phyloP scores from a whole-genome alignment of 306 rosid genomes.

The Carpinus viminea region DNA sequence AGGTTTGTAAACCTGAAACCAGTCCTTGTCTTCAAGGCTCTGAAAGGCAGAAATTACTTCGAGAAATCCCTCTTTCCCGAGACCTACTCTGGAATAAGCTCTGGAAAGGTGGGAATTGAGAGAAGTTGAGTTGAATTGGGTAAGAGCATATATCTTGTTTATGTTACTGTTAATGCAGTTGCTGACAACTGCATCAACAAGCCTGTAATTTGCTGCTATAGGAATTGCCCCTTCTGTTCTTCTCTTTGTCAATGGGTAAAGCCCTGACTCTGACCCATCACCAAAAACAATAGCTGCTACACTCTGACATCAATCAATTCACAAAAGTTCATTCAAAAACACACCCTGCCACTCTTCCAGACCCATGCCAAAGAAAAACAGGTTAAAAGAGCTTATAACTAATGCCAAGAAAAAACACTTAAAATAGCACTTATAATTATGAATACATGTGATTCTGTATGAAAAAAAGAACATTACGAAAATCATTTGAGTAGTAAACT shows the following conservation, averaged over 20 bases:
- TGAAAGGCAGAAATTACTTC: slow-evolving; percentile 45
- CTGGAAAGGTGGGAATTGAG: slow-evolving; percentile 47
- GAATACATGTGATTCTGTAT: neutral
- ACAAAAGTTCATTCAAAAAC: neutral
- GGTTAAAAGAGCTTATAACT: neutral
- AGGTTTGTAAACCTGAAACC: slow-evolving; percentile 39
- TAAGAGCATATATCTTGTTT: slow-evolving; percentile 36
- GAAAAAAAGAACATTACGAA: neutral
- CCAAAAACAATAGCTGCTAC: slow-evolving; percentile 44
- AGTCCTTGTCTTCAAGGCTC: slow-evolving; percentile 29
- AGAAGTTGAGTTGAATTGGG: slow-evolving; percentile 47
- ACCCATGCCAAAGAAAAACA: neutral
- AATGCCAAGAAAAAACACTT: neutral
- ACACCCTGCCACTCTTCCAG: neutral
- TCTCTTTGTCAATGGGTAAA: slow-evolving; percentile 45
- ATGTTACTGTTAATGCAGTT: slow-evolving; percentile 45
- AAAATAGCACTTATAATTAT: neutral
- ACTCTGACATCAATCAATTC: slow-evolving; percentile 17
- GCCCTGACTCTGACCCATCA: slow-evolving; percentile 36
- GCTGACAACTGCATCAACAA: slow-evolving; percentile 45
- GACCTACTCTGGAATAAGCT: slow-evolving; percentile 37
- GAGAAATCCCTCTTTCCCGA: slow-evolving; percentile 24
- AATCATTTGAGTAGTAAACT: neutral
- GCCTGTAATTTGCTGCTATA: slow-evolving; percentile 44
- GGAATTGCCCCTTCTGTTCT: slow-evolving; percentile 48